Evolutionary conservation across 169 alveolate species (phyloP).

Genomic region (Perkinsus chesapeaki): DNA sequence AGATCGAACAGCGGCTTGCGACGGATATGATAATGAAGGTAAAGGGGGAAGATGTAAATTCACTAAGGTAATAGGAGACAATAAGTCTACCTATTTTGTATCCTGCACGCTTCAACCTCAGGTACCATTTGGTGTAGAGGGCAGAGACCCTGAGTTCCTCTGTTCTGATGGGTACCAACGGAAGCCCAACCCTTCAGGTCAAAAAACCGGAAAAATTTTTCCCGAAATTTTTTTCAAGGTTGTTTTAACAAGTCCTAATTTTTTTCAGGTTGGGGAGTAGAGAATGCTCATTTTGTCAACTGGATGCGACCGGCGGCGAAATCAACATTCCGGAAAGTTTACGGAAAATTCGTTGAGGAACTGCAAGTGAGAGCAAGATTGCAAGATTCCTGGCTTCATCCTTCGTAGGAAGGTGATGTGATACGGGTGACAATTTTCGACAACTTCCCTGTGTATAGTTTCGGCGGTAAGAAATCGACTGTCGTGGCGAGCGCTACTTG

Average conservation of each 20-base stretch:
- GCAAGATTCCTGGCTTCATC: neutral
- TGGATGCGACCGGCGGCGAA: slow-evolving; percentile 28
- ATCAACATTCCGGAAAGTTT: slow-evolving; percentile 24
- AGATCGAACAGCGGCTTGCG: neutral
- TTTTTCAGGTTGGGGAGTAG: slow-evolving; percentile 8
- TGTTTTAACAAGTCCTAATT: neutral
- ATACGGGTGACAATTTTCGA: slow-evolving; percentile 15
- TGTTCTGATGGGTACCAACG: neutral
- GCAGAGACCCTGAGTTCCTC: neutral
- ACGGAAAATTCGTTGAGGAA: slow-evolving; percentile 14
- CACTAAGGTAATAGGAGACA: neutral
- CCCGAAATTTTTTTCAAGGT: neutral
- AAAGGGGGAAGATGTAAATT: neutral
- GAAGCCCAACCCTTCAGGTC: neutral
- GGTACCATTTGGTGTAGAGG: neutral
- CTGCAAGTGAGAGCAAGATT: neutral
- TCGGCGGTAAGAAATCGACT: slow-evolving; percentile 24
- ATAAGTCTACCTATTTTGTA: neutral
- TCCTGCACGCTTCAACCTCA: neutral
- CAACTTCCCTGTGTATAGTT: slow-evolving; percentile 14
- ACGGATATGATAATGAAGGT: neutral
- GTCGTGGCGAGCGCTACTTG: slow-evolving; percentile 25
- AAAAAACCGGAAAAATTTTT: too few relatives aligned
- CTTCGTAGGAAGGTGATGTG: neutral
- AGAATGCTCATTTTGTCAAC: slow-evolving; percentile 30